Percentiles rank a stretch among this genome's conserved stretches.
These are phyloP conservation scores for Babesia divergens DNA, from an alignment of 169 alveolate genomes.

Conservation along the genomic window DNA sequence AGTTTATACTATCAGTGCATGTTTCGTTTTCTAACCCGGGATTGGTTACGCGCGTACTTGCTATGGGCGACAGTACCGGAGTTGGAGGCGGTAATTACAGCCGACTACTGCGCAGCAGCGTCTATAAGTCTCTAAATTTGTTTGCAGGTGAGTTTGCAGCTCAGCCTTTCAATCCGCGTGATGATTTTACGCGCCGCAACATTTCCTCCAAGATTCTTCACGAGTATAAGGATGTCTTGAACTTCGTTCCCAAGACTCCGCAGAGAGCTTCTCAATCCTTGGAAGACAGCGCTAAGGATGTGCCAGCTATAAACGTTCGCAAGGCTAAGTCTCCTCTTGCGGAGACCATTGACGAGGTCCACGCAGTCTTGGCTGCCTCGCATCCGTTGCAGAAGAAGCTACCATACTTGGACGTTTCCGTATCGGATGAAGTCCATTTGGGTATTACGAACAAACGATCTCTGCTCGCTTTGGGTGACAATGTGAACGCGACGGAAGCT, in stretches of 20 bases:
- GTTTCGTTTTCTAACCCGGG: too few species aligned
- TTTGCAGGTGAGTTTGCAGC: constrained; percentile 58
- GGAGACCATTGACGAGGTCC: constrained; percentile 47
- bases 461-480: constrained; percentile 27
- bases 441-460: constrained; percentile 23
- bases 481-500: background rate
- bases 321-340: constrained; percentile 56
- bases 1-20: too few species aligned
- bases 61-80: constrained; percentile 19
- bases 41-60: too few species aligned
- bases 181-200: constrained; percentile 38
- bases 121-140: constrained; percentile 56
- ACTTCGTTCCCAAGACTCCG: constrained; percentile 35
- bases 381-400: constrained; percentile 11
- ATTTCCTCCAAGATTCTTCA: constrained; percentile 38
- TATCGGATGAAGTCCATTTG: constrained; percentile 34
- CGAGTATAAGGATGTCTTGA: constrained; percentile 40
- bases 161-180: constrained; percentile 31
- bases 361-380: constrained; percentile 14
- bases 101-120: constrained; percentile 20
- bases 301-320: constrained; percentile 20
- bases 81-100: background rate
- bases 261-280: background rate
- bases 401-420: constrained; percentile 29
- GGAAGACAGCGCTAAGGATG: constrained; percentile 28